Evolutionary conservation across 2,329 filamentous ascomycete species (phyloP).

Genomic region (Curvularia spicifera): DNA sequence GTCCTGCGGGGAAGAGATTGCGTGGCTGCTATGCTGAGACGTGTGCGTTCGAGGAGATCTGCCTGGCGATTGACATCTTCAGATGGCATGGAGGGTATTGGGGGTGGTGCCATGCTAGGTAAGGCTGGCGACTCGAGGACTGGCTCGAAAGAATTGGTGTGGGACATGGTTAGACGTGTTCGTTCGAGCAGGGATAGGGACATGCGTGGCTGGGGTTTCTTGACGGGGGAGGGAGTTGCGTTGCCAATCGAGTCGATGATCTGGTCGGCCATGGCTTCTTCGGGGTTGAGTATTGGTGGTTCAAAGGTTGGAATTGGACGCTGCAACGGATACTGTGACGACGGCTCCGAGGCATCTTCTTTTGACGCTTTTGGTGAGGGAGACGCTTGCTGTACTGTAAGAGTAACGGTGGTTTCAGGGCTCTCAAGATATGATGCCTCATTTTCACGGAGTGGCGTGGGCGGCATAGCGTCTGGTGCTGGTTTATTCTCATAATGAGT

Average conservation of each 20-base stretch:
- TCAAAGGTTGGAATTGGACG: slow-evolving; percentile 26
- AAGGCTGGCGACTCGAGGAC: slow-evolving; percentile 33
- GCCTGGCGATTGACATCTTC: slow-evolving; percentile 34
- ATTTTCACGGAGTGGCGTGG: slow-evolving; percentile 19
- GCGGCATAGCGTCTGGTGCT: slow-evolving; percentile 6
- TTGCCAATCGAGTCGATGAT: slow-evolving; percentile 51
- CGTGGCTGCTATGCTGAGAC: slow-evolving; percentile 76
- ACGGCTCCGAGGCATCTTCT: slow-evolving; percentile 6
- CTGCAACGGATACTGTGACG: slow-evolving; percentile 27
- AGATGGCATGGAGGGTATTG: slow-evolving; percentile 20
- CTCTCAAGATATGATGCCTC: slow-evolving; percentile 9
- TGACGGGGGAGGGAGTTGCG: slow-evolving; percentile 51
- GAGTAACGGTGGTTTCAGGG: slow-evolving; percentile 7
- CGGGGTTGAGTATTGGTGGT: slow-evolving; percentile 27
- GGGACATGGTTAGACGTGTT: slow-evolving; percentile 56
- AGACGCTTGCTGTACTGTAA: slow-evolving; percentile 5
- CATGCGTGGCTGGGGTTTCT: slow-evolving; percentile 47
- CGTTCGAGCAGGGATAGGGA: slow-evolving; percentile 56
- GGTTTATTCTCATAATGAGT: slow-evolving; percentile 8
- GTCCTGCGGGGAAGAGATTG: slow-evolving; percentile 46
- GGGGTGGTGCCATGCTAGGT: slow-evolving; percentile 23
- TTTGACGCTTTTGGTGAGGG: slow-evolving; percentile 15
- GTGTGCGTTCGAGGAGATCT: slow-evolving; percentile 74
- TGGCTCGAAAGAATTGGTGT: slow-evolving; percentile 34
- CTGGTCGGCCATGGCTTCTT: slow-evolving; percentile 47